Evolutionary conservation across 805 yeast species (phyloP), one percentile per base, ranked within the genome.

Genomic region (Hyphopichia homilentoma): DNA sequence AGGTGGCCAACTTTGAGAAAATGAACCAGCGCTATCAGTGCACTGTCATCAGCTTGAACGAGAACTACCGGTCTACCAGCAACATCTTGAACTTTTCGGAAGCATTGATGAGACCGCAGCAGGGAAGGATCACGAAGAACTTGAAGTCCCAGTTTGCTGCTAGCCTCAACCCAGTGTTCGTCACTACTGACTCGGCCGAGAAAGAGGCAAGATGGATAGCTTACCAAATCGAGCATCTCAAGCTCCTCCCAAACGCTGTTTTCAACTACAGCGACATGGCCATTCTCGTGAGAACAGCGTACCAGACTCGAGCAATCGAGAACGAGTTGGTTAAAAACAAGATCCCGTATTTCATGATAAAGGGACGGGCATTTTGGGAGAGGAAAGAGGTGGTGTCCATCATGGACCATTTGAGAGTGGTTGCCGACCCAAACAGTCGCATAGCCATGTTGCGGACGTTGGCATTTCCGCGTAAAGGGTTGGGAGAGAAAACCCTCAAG

Each of bases 311-410:
- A 32, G 65, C 57, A 4, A 60, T 88, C 6, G 96, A 88, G 48
- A 71, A 70, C 20, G 82, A 76, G 13, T 58, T 90, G 16, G 64
- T 75, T 1, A 66, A 59, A 29, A 52, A 57, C 2, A 61, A 72
- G 4, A 70, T 88, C 2, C 88, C 93, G 0, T 84, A 84, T 46
- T 57, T 60, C 6, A 70, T 88, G 36, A 66, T 83, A 0, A 79
- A 81, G 32, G 96, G 96, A 0, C 67, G 66, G 27, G 80, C 87
- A 1, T 84, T 87, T 47, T 85, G 94, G 90, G 86, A 83, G 25
- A 56, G 81, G 25, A 75, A 73, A 35, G 95, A 85, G 47, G 79
- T 86, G 11, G 63, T 67, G 15, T 57, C 75, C 1, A 67, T 84
- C 36, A 39, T 87, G 26, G 84, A 81, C 47, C 77, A 79, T 42